Base-by-base conservation (phyloP, 2,329 filamentous ascomycete genomes). In the Westerdykella ornata region DNA sequence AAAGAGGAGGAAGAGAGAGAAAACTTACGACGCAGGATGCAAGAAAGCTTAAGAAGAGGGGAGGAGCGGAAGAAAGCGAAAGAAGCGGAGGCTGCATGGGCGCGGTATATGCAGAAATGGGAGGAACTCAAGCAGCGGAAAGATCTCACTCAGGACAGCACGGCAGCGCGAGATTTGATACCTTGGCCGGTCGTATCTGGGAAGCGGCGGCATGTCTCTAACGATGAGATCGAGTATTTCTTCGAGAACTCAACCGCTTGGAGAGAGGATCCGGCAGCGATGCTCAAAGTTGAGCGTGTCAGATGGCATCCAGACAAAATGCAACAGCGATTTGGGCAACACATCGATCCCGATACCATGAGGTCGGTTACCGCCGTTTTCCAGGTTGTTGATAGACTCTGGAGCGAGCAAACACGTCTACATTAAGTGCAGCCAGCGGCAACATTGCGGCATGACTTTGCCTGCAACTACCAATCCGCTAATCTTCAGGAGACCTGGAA, bases 261-360 rank as follows among this genome's bases (percentile, higher is more conserved):
- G 53, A 52, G 49, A 14, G 51, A 59, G 5, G 67, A 71, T 43
- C 41, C 77, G 15, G 40, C 67, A 12, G 70, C 74, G 34, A 62
- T 76, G 4, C 72, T 97, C 39, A 95, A 94, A 66, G 71, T 80
- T 4, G 92, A 98, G 70, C 80, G 92, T 38, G 82, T 97, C 14
- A 76, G 88, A 13, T 98, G 92, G 92, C 92, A 98, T 70, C 92
- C 92, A 3, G 92, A 98, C 68, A 98, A 97, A 72, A 85, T 97
- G 42, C 88, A 96, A 71, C 92, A 96, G 68, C 79, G 81, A 39
- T 82, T 94, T 45, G 86, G 88, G 3, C 70, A 78, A 44, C 72
- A 74, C 12, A 79, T 94, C 37, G 83, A 89, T 36, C 74, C 80
- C 17, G 75, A 75, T 3, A 79, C 85, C 3, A 82, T 94, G 75